phyloP scores from a whole-genome alignment of 1,139 yeast species.

The Candida labiduridarum region DNA sequence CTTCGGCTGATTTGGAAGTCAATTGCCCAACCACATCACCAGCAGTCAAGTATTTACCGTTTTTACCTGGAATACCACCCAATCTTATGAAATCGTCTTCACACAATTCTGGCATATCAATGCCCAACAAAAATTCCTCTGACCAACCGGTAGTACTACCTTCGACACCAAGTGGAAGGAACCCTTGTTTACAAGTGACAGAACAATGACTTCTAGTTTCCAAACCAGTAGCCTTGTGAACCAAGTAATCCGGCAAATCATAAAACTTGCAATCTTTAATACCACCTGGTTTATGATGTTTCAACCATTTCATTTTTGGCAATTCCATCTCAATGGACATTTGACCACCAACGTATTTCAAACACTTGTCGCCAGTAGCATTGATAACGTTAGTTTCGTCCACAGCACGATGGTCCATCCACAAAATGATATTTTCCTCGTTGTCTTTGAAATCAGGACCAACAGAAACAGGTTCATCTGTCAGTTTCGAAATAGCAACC shows the following conservation, averaged over 20 bases:
- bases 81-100: conserved; percentile 75
- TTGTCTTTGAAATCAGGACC: conserved; percentile 84
- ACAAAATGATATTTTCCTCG: conserved; percentile 80
- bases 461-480: conserved; percentile 77
- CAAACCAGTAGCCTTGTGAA: conserved; percentile 85
- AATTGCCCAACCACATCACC: conserved; percentile 86
- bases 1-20: conserved; percentile 68
- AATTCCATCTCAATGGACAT: conserved; percentile 98
- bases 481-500: conserved; percentile 70
- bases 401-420: conserved; percentile 99
- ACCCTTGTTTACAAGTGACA: conserved; percentile 93
- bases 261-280: conserved; percentile 77
- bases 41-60: conserved; percentile 77
- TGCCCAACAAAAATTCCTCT: conserved; percentile 62
- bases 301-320: conserved; percentile 96
- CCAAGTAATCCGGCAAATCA: conserved; percentile 87
- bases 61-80: conserved; percentile 80
- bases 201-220: conserved; percentile 89
- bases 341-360: conserved; percentile 94
- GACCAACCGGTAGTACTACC: conserved; percentile 90
- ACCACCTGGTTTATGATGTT: conserved; percentile 75
- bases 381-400: conserved; percentile 82
- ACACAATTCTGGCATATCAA: conserved; percentile 76
- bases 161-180: conserved; percentile 89
- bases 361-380: conserved; percentile 72